A percentile compares a stretch with the other conserved stretches of the same genome.
Evolutionary conservation across 306 rosid species (phyloP).

Genomic region (Medicago truncatula): DNA sequence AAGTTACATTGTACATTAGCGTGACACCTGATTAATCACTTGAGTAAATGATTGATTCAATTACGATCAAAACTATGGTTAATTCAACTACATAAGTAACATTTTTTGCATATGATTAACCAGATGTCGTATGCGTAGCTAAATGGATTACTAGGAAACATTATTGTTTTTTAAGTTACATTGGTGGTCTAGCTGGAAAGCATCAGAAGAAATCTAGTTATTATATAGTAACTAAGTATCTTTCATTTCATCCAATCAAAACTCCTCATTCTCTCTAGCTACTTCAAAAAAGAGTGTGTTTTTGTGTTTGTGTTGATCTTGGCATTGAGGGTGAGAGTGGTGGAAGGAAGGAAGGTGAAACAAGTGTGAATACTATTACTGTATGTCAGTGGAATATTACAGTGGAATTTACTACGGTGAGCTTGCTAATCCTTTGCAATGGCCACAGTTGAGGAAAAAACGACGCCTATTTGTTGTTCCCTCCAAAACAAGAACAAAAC

Average conservation of each 20-base stretch:
- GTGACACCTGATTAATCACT: too few species aligned
- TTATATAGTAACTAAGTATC: neutral
- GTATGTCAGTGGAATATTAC: slow-evolving; percentile 83
- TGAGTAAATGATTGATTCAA: too few species aligned
- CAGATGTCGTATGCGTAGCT: too few species aligned
- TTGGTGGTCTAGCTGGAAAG: neutral
- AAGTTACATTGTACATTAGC: too few species aligned
- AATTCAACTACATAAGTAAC: too few species aligned
- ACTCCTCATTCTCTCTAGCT: neutral
- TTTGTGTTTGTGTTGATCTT: neutral
- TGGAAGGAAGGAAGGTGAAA: slow-evolving; percentile 5
- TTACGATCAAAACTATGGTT: too few species aligned
- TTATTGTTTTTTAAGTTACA: too few species aligned
- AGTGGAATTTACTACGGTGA: slow-evolving; percentile 60
- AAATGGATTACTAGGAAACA: too few species aligned
- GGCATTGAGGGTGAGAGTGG: slow-evolving; percentile 10
- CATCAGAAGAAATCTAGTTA: neutral
- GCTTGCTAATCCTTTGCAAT: slow-evolving; percentile 79
- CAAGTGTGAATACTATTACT: slow-evolving; percentile 43
- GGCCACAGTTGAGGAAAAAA: slow-evolving; percentile 89
- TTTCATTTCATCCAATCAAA: slow-evolving; percentile 7
- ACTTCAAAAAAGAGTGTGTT: neutral
- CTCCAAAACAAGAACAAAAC: slow-evolving; percentile 19
- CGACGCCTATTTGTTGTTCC: slow-evolving; percentile 70
- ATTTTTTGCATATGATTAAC: too few species aligned